phyloP scores from a whole-genome alignment of 192 early-diverging fungal genomes.

The Entophlyctis helioformis region DNA sequence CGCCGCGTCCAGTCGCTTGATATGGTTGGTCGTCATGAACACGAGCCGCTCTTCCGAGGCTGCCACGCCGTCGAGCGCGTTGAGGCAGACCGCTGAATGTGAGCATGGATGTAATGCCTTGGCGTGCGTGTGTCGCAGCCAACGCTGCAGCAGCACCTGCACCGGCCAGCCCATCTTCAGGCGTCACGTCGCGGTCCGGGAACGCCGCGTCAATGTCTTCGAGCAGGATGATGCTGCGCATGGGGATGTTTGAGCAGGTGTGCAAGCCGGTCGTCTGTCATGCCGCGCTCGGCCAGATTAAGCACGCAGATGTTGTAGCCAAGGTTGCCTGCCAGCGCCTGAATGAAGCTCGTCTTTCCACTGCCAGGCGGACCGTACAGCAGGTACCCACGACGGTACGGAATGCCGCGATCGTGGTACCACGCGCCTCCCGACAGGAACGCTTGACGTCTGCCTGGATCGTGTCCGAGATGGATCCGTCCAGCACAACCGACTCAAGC shows the following conservation, averaged over 20 bases:
- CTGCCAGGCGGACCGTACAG: constrained; percentile 63
- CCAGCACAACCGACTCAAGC: constrained; percentile 29
- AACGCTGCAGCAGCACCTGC: constrained; percentile 1
- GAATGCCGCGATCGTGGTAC: constrained; percentile 45
- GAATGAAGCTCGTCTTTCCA: constrained; percentile 59
- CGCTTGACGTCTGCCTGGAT: constrained; percentile 27
- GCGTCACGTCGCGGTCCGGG: constrained; percentile 24
- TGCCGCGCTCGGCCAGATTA: constrained; percentile 51
- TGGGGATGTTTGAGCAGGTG: constrained; percentile 35
- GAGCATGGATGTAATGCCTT: constrained; percentile 24
- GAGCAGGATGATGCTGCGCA: constrained; percentile 51
- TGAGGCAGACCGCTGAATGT: constrained; percentile 56
- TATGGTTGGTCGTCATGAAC: constrained; percentile 73
- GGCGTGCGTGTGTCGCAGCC: constrained; percentile 55
- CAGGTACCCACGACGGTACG: constrained; percentile 56
- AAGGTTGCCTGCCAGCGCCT: constrained; percentile 62
- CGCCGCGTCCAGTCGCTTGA: constrained; percentile 56
- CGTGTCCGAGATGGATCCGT: constrained; percentile 13
- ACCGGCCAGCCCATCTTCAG: no score
- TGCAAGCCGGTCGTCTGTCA: constrained; percentile 54
- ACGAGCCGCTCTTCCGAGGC: constrained; percentile 64
- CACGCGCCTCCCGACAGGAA: constrained; percentile 31
- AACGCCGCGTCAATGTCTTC: constrained; percentile 74
- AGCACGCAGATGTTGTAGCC: constrained; percentile 68
- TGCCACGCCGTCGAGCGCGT: constrained; percentile 65